Evolutionary conservation across 768 basidiomycete genomes (phyloP), one percentile per base, ranked within the genome.

Genomic region (Psilocybe subaeruginosa): DNA sequence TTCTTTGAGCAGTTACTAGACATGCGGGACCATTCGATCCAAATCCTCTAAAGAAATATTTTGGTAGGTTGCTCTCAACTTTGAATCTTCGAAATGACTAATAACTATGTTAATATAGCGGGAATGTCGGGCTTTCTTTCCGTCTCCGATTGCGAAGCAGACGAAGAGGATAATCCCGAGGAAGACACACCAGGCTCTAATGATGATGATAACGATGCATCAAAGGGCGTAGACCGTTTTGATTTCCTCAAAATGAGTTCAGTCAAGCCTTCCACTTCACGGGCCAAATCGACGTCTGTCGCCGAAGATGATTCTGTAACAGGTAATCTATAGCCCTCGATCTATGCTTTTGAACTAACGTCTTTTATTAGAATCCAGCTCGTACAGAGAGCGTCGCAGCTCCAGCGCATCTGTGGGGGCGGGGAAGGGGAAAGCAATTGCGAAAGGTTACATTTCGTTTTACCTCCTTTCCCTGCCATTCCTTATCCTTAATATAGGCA

Each of bases 41-140:
- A 23, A 85, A 85, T 64, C 82, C 83, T 0, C 71, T 87, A 3
- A 68, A 77, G 43, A 71, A 79, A 56, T 87, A 78, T 61, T 86
- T 87, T 56, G 79, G 85, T 82, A 60, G 31, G 78, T 48, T 31
- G 39, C 43, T 37, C 31, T 30, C 37, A 8, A 39, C n/a, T 43
- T n/a, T 16, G 2, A 16, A 43, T 5, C 41, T 43, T 11, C 33
- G 33, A 2, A 35, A 2, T 11, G 33, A 23, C 23, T 2, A 23
- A 2, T 23, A 23, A 23, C 23, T 23, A 23, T 23, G 23, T 23
- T 23, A 23, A 23, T 23, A 35, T 7, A 35, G 33, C 33, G 6
- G 33, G 33, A 35, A 6, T 35, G 11, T 35, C 11, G 33, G 33
- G 11, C 11, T 35, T 35, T 35, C 33, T 35, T 1, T 35, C 33